Percentiles rank a stretch among this genome's conserved stretches.
Conservation (phyloP, 2,329 filamentous ascomycete genomes). For the Fusarium agapanthi region DNA sequence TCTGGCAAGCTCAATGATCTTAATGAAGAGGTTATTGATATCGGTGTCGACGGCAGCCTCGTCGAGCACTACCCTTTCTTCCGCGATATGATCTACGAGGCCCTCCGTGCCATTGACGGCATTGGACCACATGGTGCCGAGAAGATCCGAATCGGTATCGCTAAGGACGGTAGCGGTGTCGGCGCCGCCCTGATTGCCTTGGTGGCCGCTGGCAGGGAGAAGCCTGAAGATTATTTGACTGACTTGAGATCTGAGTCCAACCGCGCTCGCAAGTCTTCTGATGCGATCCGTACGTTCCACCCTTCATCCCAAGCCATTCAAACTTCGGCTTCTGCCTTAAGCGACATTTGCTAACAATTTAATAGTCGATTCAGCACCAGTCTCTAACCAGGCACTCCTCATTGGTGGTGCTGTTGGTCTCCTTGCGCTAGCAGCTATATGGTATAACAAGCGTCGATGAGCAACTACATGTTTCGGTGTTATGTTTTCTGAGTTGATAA, state of each 20-base stretch:
- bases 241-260: slow-evolving; percentile 53
- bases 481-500: slow-evolving; percentile 3
- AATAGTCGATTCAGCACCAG: slow-evolving; percentile 44
- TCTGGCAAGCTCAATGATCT: slow-evolving; percentile 74
- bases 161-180: slow-evolving; percentile 87
- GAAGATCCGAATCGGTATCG: slow-evolving; percentile 91
- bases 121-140: slow-evolving; percentile 83
- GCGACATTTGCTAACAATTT: slow-evolving; percentile 32
- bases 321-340: neutral
- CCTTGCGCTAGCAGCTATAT: slow-evolving; percentile 50
- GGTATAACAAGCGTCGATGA: slow-evolving; percentile 48
- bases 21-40: slow-evolving; percentile 78
- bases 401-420: slow-evolving; percentile 49
- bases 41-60: slow-evolving; percentile 93
- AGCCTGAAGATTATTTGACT: slow-evolving; percentile 55
- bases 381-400: slow-evolving; percentile 45
- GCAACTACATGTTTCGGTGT: neutral
- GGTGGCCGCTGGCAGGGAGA: slow-evolving; percentile 77
- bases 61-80: slow-evolving; percentile 97
- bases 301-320: slow-evolving; percentile 1
- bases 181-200: slow-evolving; percentile 94
- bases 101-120: slow-evolving; percentile 76
- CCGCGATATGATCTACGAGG: slow-evolving; percentile 86
- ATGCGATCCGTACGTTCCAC: slow-evolving; percentile 44
- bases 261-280: slow-evolving; percentile 45